Conservation (phyloP, 2,329 filamentous ascomycete genomes). For the Cladophialophora carrionii region DNA sequence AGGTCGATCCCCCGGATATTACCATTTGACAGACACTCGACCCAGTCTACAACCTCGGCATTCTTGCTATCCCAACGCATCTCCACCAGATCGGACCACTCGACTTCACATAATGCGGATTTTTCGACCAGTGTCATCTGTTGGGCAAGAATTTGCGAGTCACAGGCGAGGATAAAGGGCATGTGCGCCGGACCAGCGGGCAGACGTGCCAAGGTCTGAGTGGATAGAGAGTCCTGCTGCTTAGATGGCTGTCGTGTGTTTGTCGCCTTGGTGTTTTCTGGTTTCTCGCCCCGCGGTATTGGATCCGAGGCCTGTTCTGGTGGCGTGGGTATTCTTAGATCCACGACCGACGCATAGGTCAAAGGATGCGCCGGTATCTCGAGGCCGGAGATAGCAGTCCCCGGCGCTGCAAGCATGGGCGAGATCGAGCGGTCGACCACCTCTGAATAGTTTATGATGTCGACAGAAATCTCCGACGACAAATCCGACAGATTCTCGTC, state of each 20-base stretch:
- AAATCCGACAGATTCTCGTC: slow-evolving; percentile 60
- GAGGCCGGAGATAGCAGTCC: slow-evolving; percentile 45
- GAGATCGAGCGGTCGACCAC: slow-evolving; percentile 41
- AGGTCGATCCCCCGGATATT: slow-evolving; percentile 62
- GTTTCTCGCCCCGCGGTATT: slow-evolving; percentile 29
- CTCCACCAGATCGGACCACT: slow-evolving; percentile 68
- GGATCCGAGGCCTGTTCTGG: slow-evolving; percentile 47
- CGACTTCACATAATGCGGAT: slow-evolving; percentile 66
- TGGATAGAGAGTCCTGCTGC: slow-evolving; percentile 8
- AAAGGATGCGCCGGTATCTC: slow-evolving; percentile 51
- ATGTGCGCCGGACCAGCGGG: slow-evolving; percentile 51
- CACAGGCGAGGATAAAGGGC: slow-evolving; percentile 66
- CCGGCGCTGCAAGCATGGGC: slow-evolving; percentile 42
- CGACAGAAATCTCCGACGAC: slow-evolving; percentile 56
- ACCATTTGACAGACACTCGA: slow-evolving; percentile 61
- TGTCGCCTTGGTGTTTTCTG: slow-evolving; percentile 4
- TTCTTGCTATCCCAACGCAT: slow-evolving; percentile 64
- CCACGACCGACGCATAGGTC: slow-evolving; percentile 51
- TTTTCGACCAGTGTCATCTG: slow-evolving; percentile 69
- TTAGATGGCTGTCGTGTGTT: neutral
- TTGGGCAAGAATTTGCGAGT: slow-evolving; percentile 63
- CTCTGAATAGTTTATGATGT: slow-evolving; percentile 52
- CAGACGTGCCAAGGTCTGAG: slow-evolving; percentile 22
- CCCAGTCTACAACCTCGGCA: slow-evolving; percentile 61
- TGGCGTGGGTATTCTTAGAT: slow-evolving; percentile 41